These are phyloP conservation scores for Phoma sp. DNA, from an alignment of 2,329 filamentous ascomycete species.

Conservation along the genomic window DNA sequence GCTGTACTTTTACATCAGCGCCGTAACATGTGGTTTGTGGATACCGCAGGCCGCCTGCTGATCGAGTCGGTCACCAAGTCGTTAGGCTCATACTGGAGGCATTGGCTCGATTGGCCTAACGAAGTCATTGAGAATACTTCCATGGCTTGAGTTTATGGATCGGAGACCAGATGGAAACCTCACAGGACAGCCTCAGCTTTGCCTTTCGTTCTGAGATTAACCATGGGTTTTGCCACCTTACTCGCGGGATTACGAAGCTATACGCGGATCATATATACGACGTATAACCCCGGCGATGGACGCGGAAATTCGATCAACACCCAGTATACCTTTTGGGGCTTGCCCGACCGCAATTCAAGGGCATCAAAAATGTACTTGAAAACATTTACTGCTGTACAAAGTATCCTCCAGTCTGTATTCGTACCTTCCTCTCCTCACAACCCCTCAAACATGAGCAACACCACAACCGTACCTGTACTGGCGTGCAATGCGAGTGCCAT, in stretches of 20 bases:
- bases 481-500: slow-evolving; percentile 15
- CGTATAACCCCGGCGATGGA: background rate
- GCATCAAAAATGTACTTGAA: background rate
- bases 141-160: too few relatives aligned
- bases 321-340: too few relatives aligned
- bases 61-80: slow-evolving; percentile 23
- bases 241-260: background rate
- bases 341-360: background rate
- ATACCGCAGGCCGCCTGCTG: slow-evolving; percentile 21
- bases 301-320: too few relatives aligned
- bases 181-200: too few relatives aligned
- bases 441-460: background rate
- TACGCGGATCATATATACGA: background rate
- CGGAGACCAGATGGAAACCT: too few relatives aligned
- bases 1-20: slow-evolving; percentile 29
- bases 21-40: slow-evolving; percentile 26
- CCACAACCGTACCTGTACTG: background rate
- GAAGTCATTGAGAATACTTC: slow-evolving; percentile 2
- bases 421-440: background rate
- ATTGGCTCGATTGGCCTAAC: slow-evolving; percentile 35
- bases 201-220: too few relatives aligned
- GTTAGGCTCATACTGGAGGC: slow-evolving; percentile 25
- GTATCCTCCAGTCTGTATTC: background rate
- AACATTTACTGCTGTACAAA: background rate
- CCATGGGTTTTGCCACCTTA: too few relatives aligned